A percentile compares a stretch with the other conserved stretches of the same genome.
Evolutionary conservation across 1,139 yeast species (phyloP).

Genomic region (Oligophagozyma castellii): DNA sequence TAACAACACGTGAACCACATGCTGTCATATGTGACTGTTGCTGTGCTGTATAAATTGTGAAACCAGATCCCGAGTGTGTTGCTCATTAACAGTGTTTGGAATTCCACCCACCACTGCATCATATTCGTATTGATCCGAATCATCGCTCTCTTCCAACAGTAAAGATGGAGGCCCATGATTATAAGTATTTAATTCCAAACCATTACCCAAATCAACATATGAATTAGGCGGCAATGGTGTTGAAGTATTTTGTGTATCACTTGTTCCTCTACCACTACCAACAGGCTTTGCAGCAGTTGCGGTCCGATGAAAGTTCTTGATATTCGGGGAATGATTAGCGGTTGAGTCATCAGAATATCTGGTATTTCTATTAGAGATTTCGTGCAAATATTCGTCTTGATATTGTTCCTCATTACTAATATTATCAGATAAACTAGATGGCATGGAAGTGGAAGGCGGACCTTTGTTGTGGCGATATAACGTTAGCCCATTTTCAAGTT

Average conservation of each 20-base stretch:
- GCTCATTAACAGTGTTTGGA: too few relatives aligned
- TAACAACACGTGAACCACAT: too few relatives aligned
- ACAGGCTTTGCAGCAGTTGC: not conserved
- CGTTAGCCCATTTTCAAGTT: slow-evolving; percentile 24
- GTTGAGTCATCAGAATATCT: not conserved
- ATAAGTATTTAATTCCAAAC: slow-evolving; percentile 19
- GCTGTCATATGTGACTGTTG: too few relatives aligned
- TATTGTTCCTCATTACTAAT: not conserved
- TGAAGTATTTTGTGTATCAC: too few relatives aligned
- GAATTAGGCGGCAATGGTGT: too few relatives aligned
- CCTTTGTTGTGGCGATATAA: slow-evolving; percentile 20
- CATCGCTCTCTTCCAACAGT: slow-evolving; percentile 15
- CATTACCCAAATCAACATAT: slow-evolving; percentile 22
- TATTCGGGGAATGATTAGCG: not conserved
- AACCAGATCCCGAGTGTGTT: too few relatives aligned
- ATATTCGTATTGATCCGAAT: too few relatives aligned
- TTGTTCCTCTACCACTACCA: not conserved
- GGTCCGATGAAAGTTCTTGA: not conserved
- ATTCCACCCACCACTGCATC: too few relatives aligned
- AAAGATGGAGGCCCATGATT: slow-evolving; percentile 23
- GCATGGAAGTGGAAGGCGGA: slow-evolving; percentile 22
- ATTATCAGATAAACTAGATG: slow-evolving; percentile 9
- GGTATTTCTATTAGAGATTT: not conserved
- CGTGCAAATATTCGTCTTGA: too few relatives aligned
- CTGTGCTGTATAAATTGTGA: too few relatives aligned